phyloP scores from a whole-genome alignment of 768 basidiomycete genomes.

The Panaeolus papilionaceus region DNA sequence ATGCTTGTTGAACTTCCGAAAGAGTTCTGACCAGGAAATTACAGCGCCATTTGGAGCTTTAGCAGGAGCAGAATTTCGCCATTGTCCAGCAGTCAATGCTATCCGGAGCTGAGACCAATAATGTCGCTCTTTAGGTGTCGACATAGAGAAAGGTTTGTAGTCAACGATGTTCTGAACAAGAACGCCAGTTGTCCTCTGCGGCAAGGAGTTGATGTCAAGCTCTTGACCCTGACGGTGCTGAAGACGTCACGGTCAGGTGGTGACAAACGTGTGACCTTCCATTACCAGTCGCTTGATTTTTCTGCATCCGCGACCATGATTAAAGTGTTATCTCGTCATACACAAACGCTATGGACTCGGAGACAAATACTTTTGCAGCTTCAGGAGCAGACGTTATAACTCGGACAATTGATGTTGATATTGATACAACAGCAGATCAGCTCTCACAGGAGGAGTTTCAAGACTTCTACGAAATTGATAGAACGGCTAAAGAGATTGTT shows the following conservation, averaged over 20 bases:
- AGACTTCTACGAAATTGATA: conserved; percentile 76
- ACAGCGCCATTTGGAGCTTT: conserved; percentile 57
- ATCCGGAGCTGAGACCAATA: conserved; percentile 81
- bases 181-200: conserved; percentile 9
- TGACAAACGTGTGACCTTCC: conserved; percentile 10
- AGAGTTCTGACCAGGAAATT: conserved; percentile 78
- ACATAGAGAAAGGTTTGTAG: conserved; percentile 27
- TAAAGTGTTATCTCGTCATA: conserved; percentile 10
- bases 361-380: conserved; percentile 33
- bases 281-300: conserved; percentile 1
- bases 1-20: conserved; percentile 90
- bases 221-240: not conserved
- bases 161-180: not conserved
- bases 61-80: conserved; percentile 68
- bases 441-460: conserved; percentile 51
- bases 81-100: conserved; percentile 75
- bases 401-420: conserved; percentile 55
- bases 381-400: conserved; percentile 62
- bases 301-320: conserved; percentile 1
- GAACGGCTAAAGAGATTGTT: conserved; percentile 66
- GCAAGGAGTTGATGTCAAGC: not conserved
- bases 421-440: conserved; percentile 41
- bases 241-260: not conserved
- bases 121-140: conserved; percentile 65
- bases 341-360: not conserved